Base-by-base conservation (phyloP, 176 grass and related monocot species). In the Cocos nucifera region DNA sequence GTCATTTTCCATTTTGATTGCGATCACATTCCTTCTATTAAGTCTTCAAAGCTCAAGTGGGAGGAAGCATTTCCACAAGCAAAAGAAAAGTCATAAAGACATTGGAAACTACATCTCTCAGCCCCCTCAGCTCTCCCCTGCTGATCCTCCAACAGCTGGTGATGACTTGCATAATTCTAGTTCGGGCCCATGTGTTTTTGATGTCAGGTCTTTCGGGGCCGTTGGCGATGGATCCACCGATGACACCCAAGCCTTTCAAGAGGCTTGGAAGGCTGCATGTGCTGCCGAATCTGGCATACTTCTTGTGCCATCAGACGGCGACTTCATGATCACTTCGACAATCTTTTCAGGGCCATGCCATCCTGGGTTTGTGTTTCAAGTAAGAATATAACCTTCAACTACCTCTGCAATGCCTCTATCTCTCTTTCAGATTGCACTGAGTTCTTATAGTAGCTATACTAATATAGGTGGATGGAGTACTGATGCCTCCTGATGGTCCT, bases 221-320 rank as follows among this genome's bases (percentile, higher is more conserved):
- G 22, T 70, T 32, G 85, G 89, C 49, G 64, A 95, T 71, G 81
- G 65, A 27, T 69, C 79, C 1, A 54, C 30, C 18, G 63, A 85
- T 50, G 79, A 95, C 68, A 85, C 85, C 10, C 66, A 73, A 58
- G 82, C 82, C 7, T 85, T 95, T 52, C 76, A 82, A 15, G 66
- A 73, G 15, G 85, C 85, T 10, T 95, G 89, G 85, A 95, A 89
- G 61, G 60, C 70, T 1, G 89, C 82, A 19, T 95, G 89, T 61
- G 26, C 60, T 0, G 56, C 67, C 1, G 59, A 66, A 17, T 59
- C 69, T 0, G 24, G 72, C 1, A 71, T 79, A 8, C 63, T 95
- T 19, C 89, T 83, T 18, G 70, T 89, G 71, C 85, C 85, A 21
- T 56, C 79, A 2, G 82, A 95, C 39, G 85, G 89, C 21, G 73